Evolutionary conservation across 306 rosid species (phyloP), one percentile per base, ranked within the genome.

Genomic region (Lupinus albus): DNA sequence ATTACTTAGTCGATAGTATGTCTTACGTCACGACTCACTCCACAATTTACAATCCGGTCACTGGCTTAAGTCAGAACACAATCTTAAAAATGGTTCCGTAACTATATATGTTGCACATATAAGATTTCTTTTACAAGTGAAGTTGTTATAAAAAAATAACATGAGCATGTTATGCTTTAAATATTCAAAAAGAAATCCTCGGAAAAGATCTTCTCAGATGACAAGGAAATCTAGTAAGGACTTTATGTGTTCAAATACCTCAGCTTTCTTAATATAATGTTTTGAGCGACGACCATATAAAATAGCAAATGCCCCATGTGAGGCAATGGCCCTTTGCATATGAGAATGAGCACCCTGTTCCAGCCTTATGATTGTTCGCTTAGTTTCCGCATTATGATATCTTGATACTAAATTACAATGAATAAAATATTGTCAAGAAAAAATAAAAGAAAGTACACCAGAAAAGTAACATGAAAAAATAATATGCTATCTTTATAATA

Each of bases 301-400:
- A 60, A 91, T 48, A 64, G 99, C 96, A 73, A 94, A 76, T 82
- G 99, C 97, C 77, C 92, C 89, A 21, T 85, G 95, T 64, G 91
- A 79, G 52, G 85, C 88, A 84, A 88, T 94, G 57, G 82, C 86
- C 85, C 97, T 87, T 78, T 84, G 92, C 80, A 78, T 81, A 79
- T 36, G 60, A 41, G 99, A 80, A 80, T 78, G 78, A 46, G 86
- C 86, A 76, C 89, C 88, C 79, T 88, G 97, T 79, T 94, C 99
- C 81, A 88, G 83, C 84, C 96, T 81, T 62, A 86, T 33, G 79
- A 94, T 84, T 63, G 81, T 64, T 78, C 86, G 84, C 87, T 84
- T 87, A 67, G 95, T 76, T 60, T 82, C 85, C 71, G 82, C 87
- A 64, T 78, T 81, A 68, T 82, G 91, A 78, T 85, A 91, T 74